Base-by-base conservation (phyloP, 305 asterid species). In the Fraxinus angustifolia region DNA sequence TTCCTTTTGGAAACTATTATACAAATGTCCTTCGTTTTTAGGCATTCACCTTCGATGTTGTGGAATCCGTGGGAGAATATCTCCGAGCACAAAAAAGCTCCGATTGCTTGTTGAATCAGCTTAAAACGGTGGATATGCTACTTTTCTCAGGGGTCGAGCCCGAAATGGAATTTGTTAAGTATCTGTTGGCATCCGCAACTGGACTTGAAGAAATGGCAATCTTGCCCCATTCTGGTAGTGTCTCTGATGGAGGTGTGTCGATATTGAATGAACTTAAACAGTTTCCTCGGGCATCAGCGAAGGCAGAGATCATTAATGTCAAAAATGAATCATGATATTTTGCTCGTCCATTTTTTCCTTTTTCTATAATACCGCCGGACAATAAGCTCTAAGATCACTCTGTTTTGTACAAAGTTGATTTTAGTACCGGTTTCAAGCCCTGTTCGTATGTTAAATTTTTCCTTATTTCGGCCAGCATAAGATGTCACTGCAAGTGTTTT, bases 71-170 rank as follows among this genome's bases (percentile, higher is more conserved):
- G 33, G 35, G 17, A 11, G 74, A 68, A 26, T 28, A 68, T 68
- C 35, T 68, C 36, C 74, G 34, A 30, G 74, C n/a, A 23, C 74
- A 28, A 68, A 23, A 68, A 1, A 8, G 33, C 17, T 68, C 74
- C 0, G 74, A 68, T 2, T 68, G 74, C 35, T 8, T 33, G 33
- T 23, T 68, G 6, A 17, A 16, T 68, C 74, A 33, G 60, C 60
- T 50, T 16, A 50, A 50, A 50, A 50, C 60, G 21, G 60, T 50
- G 21, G 60, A 50, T 50, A 68, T 68, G 17, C n/a, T 26, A 21
- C 34, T 28, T 68, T 68, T 68, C 74, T 68, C 74, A 23, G 74
- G 74, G 33, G 74, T 68, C 74, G 35, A 26, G 74, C 74, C 74
- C 35, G 74, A 68, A 68, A 68, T 68, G 74, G 74, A 68, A 16